Evolutionary conservation across 768 basidiomycete genomes (phyloP).

Genomic region (Collybia sordida): DNA sequence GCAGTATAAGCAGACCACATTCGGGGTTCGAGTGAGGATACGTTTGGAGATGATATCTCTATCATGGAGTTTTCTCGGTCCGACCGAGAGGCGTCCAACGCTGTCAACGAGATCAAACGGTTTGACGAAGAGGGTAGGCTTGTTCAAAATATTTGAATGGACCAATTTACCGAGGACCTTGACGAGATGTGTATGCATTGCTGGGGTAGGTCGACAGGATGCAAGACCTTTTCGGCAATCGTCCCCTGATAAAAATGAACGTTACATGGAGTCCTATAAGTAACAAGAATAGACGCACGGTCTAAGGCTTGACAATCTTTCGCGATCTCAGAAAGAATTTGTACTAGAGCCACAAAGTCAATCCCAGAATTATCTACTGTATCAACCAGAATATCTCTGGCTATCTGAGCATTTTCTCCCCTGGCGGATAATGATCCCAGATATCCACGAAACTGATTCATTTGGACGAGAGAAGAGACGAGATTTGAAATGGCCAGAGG

Average conservation of each 20-base stretch:
- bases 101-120: slow-evolving; percentile 71
- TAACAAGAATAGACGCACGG: slow-evolving; percentile 21
- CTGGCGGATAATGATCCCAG: slow-evolving; percentile 53
- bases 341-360: slow-evolving; percentile 51
- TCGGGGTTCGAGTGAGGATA: slow-evolving; percentile 35
- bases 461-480: slow-evolving; percentile 46
- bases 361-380: slow-evolving; percentile 64
- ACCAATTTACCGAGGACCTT: slow-evolving; percentile 47
- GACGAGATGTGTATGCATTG: slow-evolving; percentile 42
- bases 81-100: slow-evolving; percentile 38
- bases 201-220: slow-evolving; percentile 54
- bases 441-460: slow-evolving; percentile 57
- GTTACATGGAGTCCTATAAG: slow-evolving; percentile 3
- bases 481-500: slow-evolving; percentile 59
- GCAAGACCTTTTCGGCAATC: slow-evolving; percentile 54
- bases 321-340: slow-evolving; percentile 39
- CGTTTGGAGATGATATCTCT: slow-evolving; percentile 71
- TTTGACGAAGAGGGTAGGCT: slow-evolving; percentile 70
- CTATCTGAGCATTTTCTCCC: slow-evolving; percentile 63
- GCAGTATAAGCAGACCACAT: slow-evolving; percentile 60
- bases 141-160: slow-evolving; percentile 53
- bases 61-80: slow-evolving; percentile 33
- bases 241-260: slow-evolving; percentile 36
- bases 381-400: slow-evolving; percentile 62
- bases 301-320: slow-evolving; percentile 31